A percentile compares a stretch with the other conserved stretches of the same genome.
Conservation (phyloP, 2,329 filamentous ascomycete genomes). For the Cercospora nicotianae region DNA sequence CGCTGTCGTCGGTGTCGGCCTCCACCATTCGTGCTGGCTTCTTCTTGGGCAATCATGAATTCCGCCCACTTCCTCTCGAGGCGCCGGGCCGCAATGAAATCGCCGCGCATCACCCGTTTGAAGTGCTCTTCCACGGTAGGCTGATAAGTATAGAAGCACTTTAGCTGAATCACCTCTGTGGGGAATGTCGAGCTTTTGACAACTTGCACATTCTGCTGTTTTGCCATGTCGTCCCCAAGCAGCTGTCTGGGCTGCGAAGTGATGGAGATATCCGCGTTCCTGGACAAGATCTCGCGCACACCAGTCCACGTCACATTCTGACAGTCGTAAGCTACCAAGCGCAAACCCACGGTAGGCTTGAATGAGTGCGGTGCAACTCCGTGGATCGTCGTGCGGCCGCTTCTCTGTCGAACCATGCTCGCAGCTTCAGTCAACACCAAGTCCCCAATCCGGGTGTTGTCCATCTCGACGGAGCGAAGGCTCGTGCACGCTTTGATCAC, state of each 20-base stretch:
- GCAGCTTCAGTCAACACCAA: slow-evolving; percentile 83
- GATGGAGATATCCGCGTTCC: slow-evolving; percentile 73
- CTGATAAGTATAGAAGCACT: slow-evolving; percentile 95
- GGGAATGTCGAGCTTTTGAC: slow-evolving; percentile 58
- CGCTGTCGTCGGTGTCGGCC: slow-evolving; percentile 70
- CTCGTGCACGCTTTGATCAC: slow-evolving; percentile 72
- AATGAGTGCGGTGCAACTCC: slow-evolving; percentile 42
- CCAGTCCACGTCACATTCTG: slow-evolving; percentile 90
- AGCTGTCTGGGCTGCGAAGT: slow-evolving; percentile 39
- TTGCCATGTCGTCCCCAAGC: slow-evolving; percentile 22
- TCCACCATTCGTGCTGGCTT: slow-evolving; percentile 68
- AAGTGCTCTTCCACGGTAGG: slow-evolving; percentile 92
- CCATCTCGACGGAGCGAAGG: slow-evolving; percentile 75
- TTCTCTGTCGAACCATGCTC: slow-evolving; percentile 66
- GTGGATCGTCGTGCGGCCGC: slow-evolving; percentile 42
- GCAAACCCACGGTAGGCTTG: slow-evolving; percentile 59
- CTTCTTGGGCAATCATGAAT: slow-evolving; percentile 89
- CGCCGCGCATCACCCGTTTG: slow-evolving; percentile 76
- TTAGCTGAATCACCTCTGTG: slow-evolving; percentile 77
- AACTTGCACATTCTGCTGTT: slow-evolving; percentile 32
- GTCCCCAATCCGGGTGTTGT: slow-evolving; percentile 90
- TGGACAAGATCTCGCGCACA: slow-evolving; percentile 78
- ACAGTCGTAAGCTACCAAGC: slow-evolving; percentile 86
- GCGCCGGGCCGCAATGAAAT: slow-evolving; percentile 70
- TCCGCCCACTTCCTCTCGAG: slow-evolving; percentile 90